A percentile compares a stretch with the other conserved stretches of the same genome.
Evolutionary conservation across 768 basidiomycete genomes (phyloP).

Genomic region (Tylopilus balloui): DNA sequence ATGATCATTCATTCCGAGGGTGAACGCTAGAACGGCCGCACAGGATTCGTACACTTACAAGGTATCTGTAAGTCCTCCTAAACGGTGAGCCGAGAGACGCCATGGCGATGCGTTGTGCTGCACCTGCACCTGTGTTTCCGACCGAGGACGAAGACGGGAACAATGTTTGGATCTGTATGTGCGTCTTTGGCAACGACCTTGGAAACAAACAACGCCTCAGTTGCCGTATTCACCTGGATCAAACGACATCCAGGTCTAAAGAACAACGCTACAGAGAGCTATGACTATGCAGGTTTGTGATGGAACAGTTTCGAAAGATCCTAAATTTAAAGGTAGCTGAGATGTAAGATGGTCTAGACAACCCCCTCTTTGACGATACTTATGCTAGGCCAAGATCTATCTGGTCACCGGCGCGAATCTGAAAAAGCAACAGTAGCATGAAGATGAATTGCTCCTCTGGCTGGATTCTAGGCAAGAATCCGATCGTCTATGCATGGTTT

Average conservation of each 20-base stretch:
- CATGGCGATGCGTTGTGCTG: slow-evolving; percentile 14
- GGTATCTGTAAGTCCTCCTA: slow-evolving; percentile 27
- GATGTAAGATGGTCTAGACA: not conserved
- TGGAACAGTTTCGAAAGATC: not conserved
- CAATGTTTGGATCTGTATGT: slow-evolving; percentile 21
- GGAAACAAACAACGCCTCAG: slow-evolving; percentile 21
- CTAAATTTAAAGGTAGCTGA: not conserved
- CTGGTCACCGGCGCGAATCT: not conserved
- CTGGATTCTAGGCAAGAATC: not conserved
- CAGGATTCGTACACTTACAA: slow-evolving; percentile 15
- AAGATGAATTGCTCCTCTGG: not conserved
- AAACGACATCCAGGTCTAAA: not conserved
- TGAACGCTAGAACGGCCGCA: not conserved
- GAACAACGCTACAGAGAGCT: not conserved
- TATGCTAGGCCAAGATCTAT: not conserved
- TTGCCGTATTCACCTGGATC: not conserved
- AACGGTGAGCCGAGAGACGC: slow-evolving; percentile 29
- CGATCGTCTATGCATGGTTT: not conserved
- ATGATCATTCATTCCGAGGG: not conserved
- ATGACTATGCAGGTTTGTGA: not conserved
- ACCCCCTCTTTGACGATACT: not conserved
- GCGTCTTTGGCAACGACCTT: slow-evolving; percentile 22
- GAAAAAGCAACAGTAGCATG: not conserved
- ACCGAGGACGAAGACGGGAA: slow-evolving; percentile 15
- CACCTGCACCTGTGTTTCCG: not conserved